Conservation (phyloP, 1,284 basidiomycete genomes). For the Boletellus deceptivus region DNA sequence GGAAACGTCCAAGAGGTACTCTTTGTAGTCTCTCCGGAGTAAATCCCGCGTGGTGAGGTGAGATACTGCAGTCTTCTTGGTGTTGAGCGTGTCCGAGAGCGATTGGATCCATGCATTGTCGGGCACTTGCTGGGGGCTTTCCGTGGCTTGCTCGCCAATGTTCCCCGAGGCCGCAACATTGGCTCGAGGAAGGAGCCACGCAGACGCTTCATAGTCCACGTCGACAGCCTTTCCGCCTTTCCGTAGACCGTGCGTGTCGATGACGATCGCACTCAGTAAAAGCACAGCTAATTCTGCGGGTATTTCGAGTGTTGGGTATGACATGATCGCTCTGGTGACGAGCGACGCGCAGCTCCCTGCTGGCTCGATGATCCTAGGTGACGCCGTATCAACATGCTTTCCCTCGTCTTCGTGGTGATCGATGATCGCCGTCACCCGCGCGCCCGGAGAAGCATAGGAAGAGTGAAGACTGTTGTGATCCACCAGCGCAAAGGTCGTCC, state of each 20-base stretch:
- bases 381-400: conserved; percentile 58
- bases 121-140: conserved; percentile 13
- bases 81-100: conserved; percentile 50
- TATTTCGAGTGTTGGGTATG: conserved; percentile 35
- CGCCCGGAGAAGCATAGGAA: conserved; percentile 45
- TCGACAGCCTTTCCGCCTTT: conserved; percentile 71
- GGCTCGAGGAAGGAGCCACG: conserved; percentile 54
- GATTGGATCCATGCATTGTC: conserved; percentile 43
- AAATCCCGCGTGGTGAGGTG: conserved; percentile 74
- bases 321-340: conserved; percentile 55
- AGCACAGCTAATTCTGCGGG: conserved; percentile 69
- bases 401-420: conserved; percentile 94
- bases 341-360: conserved; percentile 83
- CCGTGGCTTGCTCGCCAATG: conserved; percentile 5
- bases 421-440: conserved; percentile 73
- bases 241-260: conserved; percentile 82
- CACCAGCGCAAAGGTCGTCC: conserved; percentile 75
- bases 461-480: conserved; percentile 84
- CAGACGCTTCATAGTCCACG: conserved; percentile 60
- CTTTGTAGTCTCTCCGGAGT: conserved; percentile 90
- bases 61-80: conserved; percentile 69
- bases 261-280: conserved; percentile 75
- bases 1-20: conserved; percentile 58
- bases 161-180: conserved; percentile 33
- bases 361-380: conserved; percentile 63